Base-by-base conservation (phyloP, 768 basidiomycete genomes). In the Postia placenta region DNA sequence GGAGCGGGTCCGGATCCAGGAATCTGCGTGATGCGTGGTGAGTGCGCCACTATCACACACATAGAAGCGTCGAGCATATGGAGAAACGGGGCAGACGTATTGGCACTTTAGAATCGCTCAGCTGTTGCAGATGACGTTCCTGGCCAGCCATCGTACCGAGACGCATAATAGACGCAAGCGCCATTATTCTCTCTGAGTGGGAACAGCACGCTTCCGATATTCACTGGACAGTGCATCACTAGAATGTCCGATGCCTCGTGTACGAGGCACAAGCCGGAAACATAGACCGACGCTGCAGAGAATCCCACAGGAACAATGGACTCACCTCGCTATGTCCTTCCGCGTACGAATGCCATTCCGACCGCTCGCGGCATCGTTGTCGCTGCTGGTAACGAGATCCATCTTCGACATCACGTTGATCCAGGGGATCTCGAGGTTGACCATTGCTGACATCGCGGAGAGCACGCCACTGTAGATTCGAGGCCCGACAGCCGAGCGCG, bases 351-450 rank as follows among this genome's bases (percentile, higher is more conserved):
- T 67, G 14, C 88, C 90, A 62, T 90, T 92, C 51, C 89, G 70
- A 22, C 79, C 77, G 51, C 76, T 72, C 9, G 76, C 68, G 38
- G 76, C 72, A 58, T 83, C 83, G 36, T 87, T 81, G 4, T 73
- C 51, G 57, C 78, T 81, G 1, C 72, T 65, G 0, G 80, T 90
- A 40, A 98, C 88, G 39, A 99, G 78, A 66, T 99, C 96, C 96
- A 99, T 98, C 68, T 99, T 99, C 38, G 92, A 95, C 89, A 99
- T 92, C 64, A 98, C 70, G 60, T 98, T 98, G 53, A 99, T 85
- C 87, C 92, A 94, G 0, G 94, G 93, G 28, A 96, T 83, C 62
- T 97, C 96, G 35, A 99, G 78, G 59, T 92, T 93, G 28, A 98
- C 89, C 96, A 99, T 99, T 24, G 95, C 93, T 30, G 91, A 93